A percentile compares a stretch with the other conserved stretches of the same genome.
Evolutionary conservation across 352 stramenopile genomes (phyloP).

Genomic region (Phytophthora quininea): DNA sequence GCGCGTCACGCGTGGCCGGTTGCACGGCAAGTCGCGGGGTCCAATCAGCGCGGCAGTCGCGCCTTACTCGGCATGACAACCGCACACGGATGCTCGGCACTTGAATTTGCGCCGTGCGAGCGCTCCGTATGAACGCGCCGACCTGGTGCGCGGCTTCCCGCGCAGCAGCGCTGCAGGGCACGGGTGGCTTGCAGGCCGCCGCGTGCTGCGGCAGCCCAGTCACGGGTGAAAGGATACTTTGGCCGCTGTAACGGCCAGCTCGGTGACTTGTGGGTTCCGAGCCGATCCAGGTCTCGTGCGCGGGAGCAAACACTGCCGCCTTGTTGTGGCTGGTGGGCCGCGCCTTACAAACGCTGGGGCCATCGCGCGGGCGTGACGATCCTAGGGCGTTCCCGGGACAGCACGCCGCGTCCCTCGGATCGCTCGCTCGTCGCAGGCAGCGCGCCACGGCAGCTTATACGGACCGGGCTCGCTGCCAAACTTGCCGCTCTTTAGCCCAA

Average conservation of each 20-base stretch:
- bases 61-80: not conserved
- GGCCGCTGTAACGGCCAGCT: not conserved
- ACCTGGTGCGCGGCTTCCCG: too few relatives aligned
- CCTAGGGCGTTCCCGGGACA: too few relatives aligned
- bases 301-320: not conserved
- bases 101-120: not conserved
- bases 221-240: not conserved
- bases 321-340: not conserved
- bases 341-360: too few relatives aligned
- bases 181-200: too few relatives aligned
- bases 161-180: too few relatives aligned
- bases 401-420: too few relatives aligned
- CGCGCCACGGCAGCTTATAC: too few relatives aligned
- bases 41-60: not conserved
- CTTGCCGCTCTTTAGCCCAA: not conserved
- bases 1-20: not conserved
- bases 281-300: too few relatives aligned
- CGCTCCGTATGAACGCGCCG: too few relatives aligned
- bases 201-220: too few relatives aligned
- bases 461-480: not conserved
- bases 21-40: not conserved
- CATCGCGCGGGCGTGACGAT: too few relatives aligned
- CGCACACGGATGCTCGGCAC: not conserved
- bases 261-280: not conserved
- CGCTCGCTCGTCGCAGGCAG: too few relatives aligned